These are phyloP conservation scores for Tulasnella sp. DNA, from an alignment of 768 basidiomycete genomes.

Conservation along the genomic window DNA sequence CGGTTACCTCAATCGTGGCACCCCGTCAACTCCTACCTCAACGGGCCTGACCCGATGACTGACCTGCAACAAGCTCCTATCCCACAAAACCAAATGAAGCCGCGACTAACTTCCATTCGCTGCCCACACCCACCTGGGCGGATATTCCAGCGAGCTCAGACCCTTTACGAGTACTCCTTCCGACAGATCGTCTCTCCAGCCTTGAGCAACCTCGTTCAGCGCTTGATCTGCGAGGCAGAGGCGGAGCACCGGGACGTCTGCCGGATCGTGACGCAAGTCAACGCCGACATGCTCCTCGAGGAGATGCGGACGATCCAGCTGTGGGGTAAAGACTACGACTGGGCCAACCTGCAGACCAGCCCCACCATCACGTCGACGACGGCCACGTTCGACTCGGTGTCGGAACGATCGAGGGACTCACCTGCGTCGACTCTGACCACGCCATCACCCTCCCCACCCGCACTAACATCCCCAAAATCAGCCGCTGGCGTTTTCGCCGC, in stretches of 20 bases:
- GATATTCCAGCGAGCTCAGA: constrained; percentile 18
- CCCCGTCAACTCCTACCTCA: constrained; percentile 21
- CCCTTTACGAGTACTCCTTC: constrained; percentile 16
- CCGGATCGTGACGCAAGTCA: neutral
- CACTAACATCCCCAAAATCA: constrained; percentile 6
- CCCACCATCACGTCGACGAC: constrained; percentile 15
- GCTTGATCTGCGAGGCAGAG: constrained; percentile 17
- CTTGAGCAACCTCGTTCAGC: constrained; percentile 18
- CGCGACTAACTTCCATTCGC: neutral
- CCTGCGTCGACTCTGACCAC: constrained; percentile 7
- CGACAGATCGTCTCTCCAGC: constrained; percentile 22
- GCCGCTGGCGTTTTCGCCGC: neutral
- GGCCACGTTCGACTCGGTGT: neutral
- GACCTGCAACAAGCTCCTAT: neutral
- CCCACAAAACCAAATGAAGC: neutral
- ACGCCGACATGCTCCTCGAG: neutral
- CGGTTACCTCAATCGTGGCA: constrained; percentile 20
- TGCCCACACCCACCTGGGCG: constrained; percentile 11
- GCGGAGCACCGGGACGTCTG: constrained; percentile 18
- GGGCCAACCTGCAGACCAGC: constrained; percentile 13
- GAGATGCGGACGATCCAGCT: constrained; percentile 21
- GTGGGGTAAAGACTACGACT: constrained; percentile 21
- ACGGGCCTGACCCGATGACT: neutral
- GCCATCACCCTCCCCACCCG: constrained; percentile 9
- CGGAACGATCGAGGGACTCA: constrained; percentile 9